phyloP scores from a whole-genome alignment of 2,329 filamentous ascomycete species.

The Fusarium avenaceum region DNA sequence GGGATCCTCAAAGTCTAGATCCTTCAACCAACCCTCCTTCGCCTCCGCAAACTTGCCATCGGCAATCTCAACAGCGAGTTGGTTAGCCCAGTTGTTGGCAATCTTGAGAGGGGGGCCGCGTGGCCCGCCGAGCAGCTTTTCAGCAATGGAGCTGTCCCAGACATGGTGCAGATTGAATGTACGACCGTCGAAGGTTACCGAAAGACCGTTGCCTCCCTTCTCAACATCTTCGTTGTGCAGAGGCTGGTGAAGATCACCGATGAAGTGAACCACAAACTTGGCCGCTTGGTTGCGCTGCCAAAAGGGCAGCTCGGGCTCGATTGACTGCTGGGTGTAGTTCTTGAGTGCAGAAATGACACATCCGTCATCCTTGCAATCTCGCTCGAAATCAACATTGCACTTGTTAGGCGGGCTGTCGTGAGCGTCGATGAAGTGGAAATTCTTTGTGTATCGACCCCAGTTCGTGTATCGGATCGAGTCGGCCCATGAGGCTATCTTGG shows the following conservation, averaged over 20 bases:
- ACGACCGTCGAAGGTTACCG: slow-evolving; percentile 70
- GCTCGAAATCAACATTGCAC: slow-evolving; percentile 69
- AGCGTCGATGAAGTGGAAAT: slow-evolving; percentile 78
- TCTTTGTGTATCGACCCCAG: slow-evolving; percentile 71
- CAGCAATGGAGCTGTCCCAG: slow-evolving; percentile 79
- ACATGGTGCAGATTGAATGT: slow-evolving; percentile 77
- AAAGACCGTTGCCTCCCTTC: slow-evolving; percentile 76
- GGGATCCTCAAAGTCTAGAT: slow-evolving; percentile 67
- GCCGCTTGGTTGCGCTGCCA: slow-evolving; percentile 69
- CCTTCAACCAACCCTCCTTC: slow-evolving; percentile 68
- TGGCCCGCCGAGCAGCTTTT: slow-evolving; percentile 72
- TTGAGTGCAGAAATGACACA: slow-evolving; percentile 72
- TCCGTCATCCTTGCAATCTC: slow-evolving; percentile 73
- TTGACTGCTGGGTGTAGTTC: slow-evolving; percentile 70
- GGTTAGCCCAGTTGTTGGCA: slow-evolving; percentile 69
- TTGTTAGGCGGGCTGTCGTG: slow-evolving; percentile 70
- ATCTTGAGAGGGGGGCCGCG: slow-evolving; percentile 63
- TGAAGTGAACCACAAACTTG: slow-evolving; percentile 77
- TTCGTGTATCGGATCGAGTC: slow-evolving; percentile 75
- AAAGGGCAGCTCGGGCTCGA: slow-evolving; percentile 60
- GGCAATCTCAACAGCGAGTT: slow-evolving; percentile 67
- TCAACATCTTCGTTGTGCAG: slow-evolving; percentile 74
- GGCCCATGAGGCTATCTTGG: slow-evolving; percentile 75
- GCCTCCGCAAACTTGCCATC: slow-evolving; percentile 66
- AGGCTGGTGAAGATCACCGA: slow-evolving; percentile 78